Conservation (phyloP, 2,329 filamentous ascomycete species). For the Chrysoporthe puriensis region DNA sequence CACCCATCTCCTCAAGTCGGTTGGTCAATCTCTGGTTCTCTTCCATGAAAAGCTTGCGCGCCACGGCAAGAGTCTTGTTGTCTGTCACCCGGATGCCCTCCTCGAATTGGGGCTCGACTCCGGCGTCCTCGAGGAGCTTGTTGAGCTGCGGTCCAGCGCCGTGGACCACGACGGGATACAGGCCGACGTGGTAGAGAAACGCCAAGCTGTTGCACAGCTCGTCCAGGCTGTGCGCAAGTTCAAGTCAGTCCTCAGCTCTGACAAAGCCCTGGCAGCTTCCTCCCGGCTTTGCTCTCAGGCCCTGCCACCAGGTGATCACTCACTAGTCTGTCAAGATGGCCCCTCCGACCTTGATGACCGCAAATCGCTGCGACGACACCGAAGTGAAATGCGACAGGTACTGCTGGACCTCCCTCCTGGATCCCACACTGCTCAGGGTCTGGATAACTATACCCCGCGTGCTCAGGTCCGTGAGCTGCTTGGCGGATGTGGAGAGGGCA, state of each 20-base stretch:
- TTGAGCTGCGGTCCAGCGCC: conserved; percentile 95
- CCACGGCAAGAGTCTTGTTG: conserved; percentile 89
- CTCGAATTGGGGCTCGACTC: conserved; percentile 93
- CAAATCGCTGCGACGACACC: conserved; percentile 94
- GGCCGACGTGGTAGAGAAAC: conserved; percentile 90
- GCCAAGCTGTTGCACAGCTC: conserved; percentile 87
- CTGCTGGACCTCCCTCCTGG: conserved; percentile 94
- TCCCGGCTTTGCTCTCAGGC: background rate
- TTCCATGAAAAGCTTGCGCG: conserved; percentile 89
- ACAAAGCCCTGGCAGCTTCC: background rate
- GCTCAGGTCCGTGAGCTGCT: conserved; percentile 53
- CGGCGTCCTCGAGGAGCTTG: conserved; percentile 83
- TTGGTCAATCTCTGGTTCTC: conserved; percentile 94
- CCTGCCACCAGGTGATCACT: conserved; percentile 1
- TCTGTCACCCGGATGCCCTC: conserved; percentile 96
- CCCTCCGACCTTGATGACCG: conserved; percentile 96
- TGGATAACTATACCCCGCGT: conserved; percentile 84
- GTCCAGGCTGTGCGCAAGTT: conserved; percentile 57
- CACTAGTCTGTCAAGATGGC: conserved; percentile 89
- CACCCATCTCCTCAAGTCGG: conserved; percentile 85
- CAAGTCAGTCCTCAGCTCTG: conserved; percentile 11
- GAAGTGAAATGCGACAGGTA: conserved; percentile 98
- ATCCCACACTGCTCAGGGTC: conserved; percentile 92
- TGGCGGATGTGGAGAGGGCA: conserved; percentile 38
- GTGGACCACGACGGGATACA: conserved; percentile 95